Base-by-base conservation (phyloP, 2,329 filamentous ascomycete species). In the Aspergillus caelatus region DNA sequence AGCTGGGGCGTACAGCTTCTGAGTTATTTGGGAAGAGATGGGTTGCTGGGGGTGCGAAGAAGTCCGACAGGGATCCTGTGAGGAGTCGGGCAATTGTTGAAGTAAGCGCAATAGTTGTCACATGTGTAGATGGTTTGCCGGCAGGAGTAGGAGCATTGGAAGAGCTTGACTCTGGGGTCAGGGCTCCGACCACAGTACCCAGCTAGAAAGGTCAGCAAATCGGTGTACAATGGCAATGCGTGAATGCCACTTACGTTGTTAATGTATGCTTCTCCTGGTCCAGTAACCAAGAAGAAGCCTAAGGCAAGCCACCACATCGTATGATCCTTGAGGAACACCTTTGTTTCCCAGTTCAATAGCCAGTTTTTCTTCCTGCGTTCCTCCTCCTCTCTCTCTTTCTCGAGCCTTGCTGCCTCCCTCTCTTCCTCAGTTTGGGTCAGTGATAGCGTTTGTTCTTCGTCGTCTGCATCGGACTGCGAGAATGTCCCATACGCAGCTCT, bases 271-370 rank as follows among this genome's bases (percentile, higher is more conserved):
- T 99, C 95, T n/a, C 94, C 94, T 0, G 95, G 94, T 0, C 95
- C 95, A 60, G 94, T 92, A 70, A 97, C 92, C 66, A 98, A 86
- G 78, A 98, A 92, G 79, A 99, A 98, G 23, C 93, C 94, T 0
- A 89, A 82, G 0, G 94, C 93, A 69, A 99, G 90, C 75, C 89
- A 91, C 94, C 94, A 99, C 94, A 98, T 98, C 14, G 93, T 97
- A 64, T 86, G 89, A 70, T 99, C 95, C 28, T 87, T 85, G 11
- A 99, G 84, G 77, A 98, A 99, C 4, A 88, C 84, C 14, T 89
- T 85, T 0, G 95, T 98, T 76, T 97, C 94, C 52, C 92, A 92
- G 71, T 98, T 98, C 69, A 98, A 85, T 4, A 97, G 84, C 89
- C 91, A 95, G 19, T 89, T 89, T 83, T 97, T 97, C 83, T 94